phyloP scores from a whole-genome alignment of 164 flowering plant genomes.

The Berberis thunbergii region DNA sequence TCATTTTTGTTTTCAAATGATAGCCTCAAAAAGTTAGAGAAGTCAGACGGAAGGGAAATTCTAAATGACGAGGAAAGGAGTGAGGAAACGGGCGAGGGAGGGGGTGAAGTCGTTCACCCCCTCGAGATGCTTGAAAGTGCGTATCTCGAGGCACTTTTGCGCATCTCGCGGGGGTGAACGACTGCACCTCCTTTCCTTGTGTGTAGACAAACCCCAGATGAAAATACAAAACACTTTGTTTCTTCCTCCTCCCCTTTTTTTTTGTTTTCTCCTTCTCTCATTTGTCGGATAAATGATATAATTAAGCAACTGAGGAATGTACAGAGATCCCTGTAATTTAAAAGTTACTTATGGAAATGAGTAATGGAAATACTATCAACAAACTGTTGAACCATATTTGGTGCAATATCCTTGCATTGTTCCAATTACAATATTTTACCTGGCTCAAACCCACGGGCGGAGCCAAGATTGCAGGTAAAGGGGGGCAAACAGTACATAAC shows the following conservation, averaged over 20 bases:
- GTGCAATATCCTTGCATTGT: slow-evolving; percentile 2
- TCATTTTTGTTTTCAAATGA: slow-evolving; percentile 13
- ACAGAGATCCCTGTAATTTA: slow-evolving; percentile 3
- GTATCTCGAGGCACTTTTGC: no score
- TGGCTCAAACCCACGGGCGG: no score
- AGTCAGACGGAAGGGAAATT: neutral
- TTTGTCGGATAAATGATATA: neutral
- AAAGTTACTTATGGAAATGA: slow-evolving; percentile 18
- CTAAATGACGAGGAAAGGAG: no score
- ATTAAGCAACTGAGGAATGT: no score
- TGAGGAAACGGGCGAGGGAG: no score
- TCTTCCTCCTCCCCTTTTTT: neutral
- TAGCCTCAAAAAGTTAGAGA: neutral
- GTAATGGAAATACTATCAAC: slow-evolving; percentile 6
- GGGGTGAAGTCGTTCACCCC: no score
- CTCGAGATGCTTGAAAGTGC: no score
- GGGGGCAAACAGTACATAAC: no score
- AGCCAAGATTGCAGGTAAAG: no score
- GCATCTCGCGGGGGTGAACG: no score
- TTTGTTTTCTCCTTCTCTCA: neutral
- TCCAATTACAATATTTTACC: neutral
- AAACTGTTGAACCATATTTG: slow-evolving; percentile 6
- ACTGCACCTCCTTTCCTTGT: no score
- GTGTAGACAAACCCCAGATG: no score
- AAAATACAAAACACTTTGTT: neutral